A percentile compares a stretch with the other conserved stretches of the same genome.
Evolutionary conservation across 306 rosid genomes (phyloP).

Genomic region (Amphicarpaea edgeworthii): DNA sequence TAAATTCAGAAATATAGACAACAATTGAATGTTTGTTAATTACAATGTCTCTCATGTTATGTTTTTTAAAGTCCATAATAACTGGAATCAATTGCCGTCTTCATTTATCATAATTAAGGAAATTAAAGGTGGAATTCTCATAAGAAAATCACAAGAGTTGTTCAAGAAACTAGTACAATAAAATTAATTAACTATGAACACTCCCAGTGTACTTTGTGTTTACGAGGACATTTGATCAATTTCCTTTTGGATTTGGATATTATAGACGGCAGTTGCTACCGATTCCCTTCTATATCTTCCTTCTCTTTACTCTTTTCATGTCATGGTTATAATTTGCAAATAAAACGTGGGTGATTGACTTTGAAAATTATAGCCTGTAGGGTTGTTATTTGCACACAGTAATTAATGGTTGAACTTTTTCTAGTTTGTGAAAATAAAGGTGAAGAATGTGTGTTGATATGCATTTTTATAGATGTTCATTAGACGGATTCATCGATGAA

Average conservation of each 20-base stretch:
- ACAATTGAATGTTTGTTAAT: slow-evolving; percentile 25
- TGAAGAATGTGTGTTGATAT: not conserved
- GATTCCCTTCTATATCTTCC: not conserved
- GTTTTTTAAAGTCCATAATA: not conserved
- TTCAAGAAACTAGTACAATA: not conserved
- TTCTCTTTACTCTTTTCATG: not conserved
- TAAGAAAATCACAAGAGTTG: slow-evolving; percentile 6
- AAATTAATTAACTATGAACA: slow-evolving; percentile 13
- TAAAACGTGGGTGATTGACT: not conserved
- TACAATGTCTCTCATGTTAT: slow-evolving; percentile 21
- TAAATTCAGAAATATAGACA: no score
- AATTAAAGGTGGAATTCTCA: not conserved
- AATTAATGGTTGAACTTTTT: not conserved
- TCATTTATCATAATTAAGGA: not conserved
- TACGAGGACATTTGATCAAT: not conserved
- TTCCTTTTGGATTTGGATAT: no score
- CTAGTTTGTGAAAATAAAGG: not conserved
- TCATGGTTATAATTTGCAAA: not conserved
- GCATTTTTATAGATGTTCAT: no score
- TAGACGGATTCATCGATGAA: no score
- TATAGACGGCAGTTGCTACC: not conserved
- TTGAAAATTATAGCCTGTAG: not conserved
- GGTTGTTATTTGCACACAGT: not conserved
- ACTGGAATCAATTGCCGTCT: slow-evolving; percentile 49
- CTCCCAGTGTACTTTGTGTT: not conserved